Percentiles rank a stretch among this genome's conserved stretches.
Conservation (phyloP, 441 rosid genomes). For the Aquilaria agallochum region DNA sequence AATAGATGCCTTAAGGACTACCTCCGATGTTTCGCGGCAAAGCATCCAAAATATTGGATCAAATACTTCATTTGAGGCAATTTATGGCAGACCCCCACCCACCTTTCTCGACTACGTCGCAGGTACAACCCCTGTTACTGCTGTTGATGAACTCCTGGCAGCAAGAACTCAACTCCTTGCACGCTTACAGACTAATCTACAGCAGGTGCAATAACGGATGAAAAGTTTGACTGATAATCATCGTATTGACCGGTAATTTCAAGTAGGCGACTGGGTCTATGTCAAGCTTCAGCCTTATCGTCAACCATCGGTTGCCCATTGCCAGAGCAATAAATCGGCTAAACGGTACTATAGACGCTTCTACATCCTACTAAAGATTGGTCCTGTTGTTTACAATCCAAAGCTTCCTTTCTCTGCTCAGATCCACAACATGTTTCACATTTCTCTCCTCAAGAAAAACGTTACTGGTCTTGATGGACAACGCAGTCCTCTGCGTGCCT, state of each 20-base stretch:
- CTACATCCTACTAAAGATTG: background rate
- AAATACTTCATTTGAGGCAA: background rate
- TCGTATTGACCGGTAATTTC: background rate
- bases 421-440: background rate
- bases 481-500: no score
- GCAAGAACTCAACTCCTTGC: background rate
- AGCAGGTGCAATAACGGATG: background rate
- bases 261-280: background rate
- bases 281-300: background rate
- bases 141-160: background rate
- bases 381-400: background rate
- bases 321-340: background rate
- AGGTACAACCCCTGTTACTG: background rate
- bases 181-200: background rate
- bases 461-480: background rate
- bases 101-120: background rate
- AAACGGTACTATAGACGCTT: slow-evolving; percentile 1
- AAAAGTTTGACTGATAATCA: background rate
- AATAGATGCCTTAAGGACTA: no score
- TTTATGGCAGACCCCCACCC: slow-evolving; percentile 14
- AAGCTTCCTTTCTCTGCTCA: rapidly evolving
- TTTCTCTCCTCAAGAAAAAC: background rate
- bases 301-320: background rate
- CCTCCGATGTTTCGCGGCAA: no score
- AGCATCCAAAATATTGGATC: no score